A percentile compares a stretch with the other conserved stretches of the same genome.
Conservation (phyloP, 179 eudicot species). For the Amaranthus tricolor region DNA sequence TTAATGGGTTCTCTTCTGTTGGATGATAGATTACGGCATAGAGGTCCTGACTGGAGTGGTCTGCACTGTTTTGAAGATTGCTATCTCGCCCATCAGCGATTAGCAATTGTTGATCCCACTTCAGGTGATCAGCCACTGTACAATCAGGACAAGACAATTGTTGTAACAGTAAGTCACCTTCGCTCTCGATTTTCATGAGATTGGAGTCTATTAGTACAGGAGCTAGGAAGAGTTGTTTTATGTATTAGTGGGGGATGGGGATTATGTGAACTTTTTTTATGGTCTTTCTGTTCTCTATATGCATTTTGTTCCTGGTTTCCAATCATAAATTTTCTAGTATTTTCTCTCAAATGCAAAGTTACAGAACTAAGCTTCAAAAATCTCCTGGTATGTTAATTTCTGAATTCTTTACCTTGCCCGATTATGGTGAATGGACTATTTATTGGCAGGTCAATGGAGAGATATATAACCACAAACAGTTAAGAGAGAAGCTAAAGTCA, state of each 20-base stretch:
- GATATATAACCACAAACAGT: slow-evolving; percentile 81
- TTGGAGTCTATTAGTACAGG: neutral
- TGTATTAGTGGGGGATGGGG: neutral
- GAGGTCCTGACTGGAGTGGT: slow-evolving; percentile 99
- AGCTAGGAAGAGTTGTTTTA: neutral
- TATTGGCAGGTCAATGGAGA: slow-evolving; percentile 85
- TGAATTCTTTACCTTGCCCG: neutral
- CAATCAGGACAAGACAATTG: slow-evolving; percentile 76
- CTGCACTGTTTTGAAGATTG: slow-evolving; percentile 71
- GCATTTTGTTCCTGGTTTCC: neutral
- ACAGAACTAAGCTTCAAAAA: neutral
- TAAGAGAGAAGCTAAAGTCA: slow-evolving; percentile 52
- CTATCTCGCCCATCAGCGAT: slow-evolving; percentile 89
- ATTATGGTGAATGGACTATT: neutral
- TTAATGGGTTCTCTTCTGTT: slow-evolving; percentile 14
- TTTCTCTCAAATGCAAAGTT: no score
- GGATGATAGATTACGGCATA: slow-evolving; percentile 69
- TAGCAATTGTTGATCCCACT: slow-evolving; percentile 95
- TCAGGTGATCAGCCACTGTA: slow-evolving; percentile 98
- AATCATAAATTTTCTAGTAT: no score
- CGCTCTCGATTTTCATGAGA: neutral
- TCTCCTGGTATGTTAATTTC: neutral
- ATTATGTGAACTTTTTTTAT: neutral
- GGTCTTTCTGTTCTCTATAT: neutral
- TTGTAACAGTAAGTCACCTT: slow-evolving; percentile 57